Percentiles rank a stretch among this genome's conserved stretches.
Evolutionary conservation across 139 green algal species (phyloP).

Genomic region (Marvania coccoides): DNA sequence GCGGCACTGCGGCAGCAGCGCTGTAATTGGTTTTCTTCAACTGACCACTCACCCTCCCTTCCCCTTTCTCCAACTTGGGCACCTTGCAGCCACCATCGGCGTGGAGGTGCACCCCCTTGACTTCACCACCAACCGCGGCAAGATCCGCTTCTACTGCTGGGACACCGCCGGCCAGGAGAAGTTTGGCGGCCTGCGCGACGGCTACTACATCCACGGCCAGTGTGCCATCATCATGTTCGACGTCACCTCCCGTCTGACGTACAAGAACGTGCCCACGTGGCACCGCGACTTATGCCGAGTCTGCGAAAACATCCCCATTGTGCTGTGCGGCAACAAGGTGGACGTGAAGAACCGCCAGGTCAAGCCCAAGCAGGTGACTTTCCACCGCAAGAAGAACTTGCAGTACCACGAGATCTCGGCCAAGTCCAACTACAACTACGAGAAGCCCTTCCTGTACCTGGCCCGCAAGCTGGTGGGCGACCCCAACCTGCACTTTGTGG

Average conservation of each 20-base stretch:
- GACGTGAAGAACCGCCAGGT: constrained; percentile 99
- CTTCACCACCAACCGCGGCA: constrained; percentile 96
- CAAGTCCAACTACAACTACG: constrained; percentile 99
- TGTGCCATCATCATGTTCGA: constrained; percentile 99
- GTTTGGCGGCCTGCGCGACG: constrained; percentile 97
- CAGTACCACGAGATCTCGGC: constrained; percentile 99
- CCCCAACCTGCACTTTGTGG: constrained; percentile 89
- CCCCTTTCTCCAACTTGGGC: no score
- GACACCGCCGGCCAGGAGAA: constrained; percentile 98
- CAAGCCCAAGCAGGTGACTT: constrained; percentile 98
- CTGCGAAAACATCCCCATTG: constrained; percentile 99
- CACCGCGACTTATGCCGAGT: constrained; percentile 97
- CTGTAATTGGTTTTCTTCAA: not conserved
- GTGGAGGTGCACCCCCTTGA: constrained; percentile 98
- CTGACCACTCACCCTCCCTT: not conserved
- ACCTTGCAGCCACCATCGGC: constrained; percentile 85
- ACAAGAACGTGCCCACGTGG: constrained; percentile 99
- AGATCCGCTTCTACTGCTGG: constrained; percentile 99
- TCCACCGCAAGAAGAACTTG: constrained; percentile 98
- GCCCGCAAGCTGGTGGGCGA: constrained; percentile 96
- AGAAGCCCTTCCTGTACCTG: constrained; percentile 99
- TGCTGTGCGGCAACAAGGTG: constrained; percentile 99
- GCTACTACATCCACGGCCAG: constrained; percentile 99
- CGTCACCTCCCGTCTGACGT: constrained; percentile 97
- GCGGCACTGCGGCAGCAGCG: not conserved